Evolutionary conservation across 192 early-diverging fungal genomes (phyloP).

Genomic region (Endogone sp.): DNA sequence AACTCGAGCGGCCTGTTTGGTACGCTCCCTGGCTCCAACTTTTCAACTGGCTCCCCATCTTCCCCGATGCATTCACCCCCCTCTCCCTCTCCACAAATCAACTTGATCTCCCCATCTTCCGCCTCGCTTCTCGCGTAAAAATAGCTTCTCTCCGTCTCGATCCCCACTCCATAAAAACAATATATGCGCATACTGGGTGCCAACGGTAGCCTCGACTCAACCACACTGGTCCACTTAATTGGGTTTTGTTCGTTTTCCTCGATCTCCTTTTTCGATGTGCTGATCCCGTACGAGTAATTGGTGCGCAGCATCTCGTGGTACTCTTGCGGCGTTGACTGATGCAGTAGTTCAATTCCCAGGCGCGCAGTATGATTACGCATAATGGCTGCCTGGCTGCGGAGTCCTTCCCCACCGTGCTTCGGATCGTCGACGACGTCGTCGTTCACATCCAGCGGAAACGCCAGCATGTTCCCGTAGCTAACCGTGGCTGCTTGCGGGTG

Average conservation of each 20-base stretch:
- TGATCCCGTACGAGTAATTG: slow-evolving; percentile 68
- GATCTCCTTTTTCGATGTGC: slow-evolving; percentile 54
- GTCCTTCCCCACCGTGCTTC: neutral
- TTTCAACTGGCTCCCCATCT: slow-evolving; percentile 3
- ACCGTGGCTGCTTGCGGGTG: slow-evolving; percentile 22
- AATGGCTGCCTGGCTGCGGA: neutral
- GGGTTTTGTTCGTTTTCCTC: slow-evolving; percentile 50
- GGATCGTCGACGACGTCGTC: neutral
- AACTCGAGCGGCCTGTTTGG: slow-evolving; percentile 20
- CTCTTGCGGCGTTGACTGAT: slow-evolving; percentile 41
- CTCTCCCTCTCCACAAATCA: neutral
- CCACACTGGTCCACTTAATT: slow-evolving; percentile 74
- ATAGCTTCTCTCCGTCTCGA: slow-evolving; percentile 79
- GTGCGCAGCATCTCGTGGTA: slow-evolving; percentile 44
- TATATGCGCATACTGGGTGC: slow-evolving; percentile 76
- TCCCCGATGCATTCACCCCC: too few relatives aligned
- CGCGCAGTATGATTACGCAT: slow-evolving; percentile 33
- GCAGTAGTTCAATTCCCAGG: slow-evolving; percentile 46
- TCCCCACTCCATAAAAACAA: slow-evolving; percentile 80
- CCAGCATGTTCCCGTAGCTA: slow-evolving; percentile 51
- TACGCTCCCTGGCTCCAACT: slow-evolving; percentile 14
- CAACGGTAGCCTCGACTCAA: slow-evolving; percentile 52
- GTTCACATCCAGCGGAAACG: slow-evolving; percentile 33
- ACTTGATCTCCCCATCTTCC: slow-evolving; percentile 1
- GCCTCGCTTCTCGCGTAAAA: slow-evolving; percentile 52